phyloP scores from a whole-genome alignment of 495 filamentous ascomycete genomes.

The Tetracladium setigerum region DNA sequence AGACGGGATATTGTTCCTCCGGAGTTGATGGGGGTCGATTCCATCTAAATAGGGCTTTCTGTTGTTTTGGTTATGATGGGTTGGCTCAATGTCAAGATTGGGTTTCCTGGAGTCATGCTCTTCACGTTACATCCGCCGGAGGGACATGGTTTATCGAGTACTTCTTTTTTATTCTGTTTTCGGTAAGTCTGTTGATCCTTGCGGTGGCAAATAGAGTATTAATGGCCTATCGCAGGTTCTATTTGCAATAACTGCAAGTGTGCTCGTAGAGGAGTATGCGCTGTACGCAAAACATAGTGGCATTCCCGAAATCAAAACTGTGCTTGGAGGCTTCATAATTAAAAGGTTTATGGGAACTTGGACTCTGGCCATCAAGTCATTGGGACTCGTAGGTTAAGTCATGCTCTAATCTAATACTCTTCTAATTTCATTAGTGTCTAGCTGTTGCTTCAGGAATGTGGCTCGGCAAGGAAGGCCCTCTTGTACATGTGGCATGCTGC shows the following conservation, averaged over 20 bases:
- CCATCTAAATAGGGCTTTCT: slow-evolving; percentile 85
- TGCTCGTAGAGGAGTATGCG: slow-evolving; percentile 78
- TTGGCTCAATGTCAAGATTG: slow-evolving; percentile 72
- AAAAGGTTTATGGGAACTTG: slow-evolving; percentile 84
- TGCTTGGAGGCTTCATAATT: slow-evolving; percentile 92
- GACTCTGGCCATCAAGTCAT: slow-evolving; percentile 86
- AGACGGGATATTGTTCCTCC: slow-evolving; percentile 79
- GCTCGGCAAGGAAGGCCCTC: slow-evolving; percentile 96
- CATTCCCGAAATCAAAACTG: slow-evolving; percentile 96
- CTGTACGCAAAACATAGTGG: slow-evolving; percentile 91
- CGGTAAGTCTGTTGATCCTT: slow-evolving; percentile 41
- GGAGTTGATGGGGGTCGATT: slow-evolving; percentile 72
- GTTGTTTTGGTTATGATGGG: slow-evolving; percentile 84
- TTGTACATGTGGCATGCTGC: slow-evolving; percentile 97
- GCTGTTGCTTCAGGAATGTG: slow-evolving; percentile 94
- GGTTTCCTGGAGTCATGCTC: slow-evolving; percentile 73
- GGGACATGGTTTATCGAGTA: slow-evolving; percentile 80
- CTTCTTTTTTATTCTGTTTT: slow-evolving; percentile 73
- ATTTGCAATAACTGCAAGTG: slow-evolving; percentile 71
- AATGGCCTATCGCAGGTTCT: slow-evolving; percentile 44
- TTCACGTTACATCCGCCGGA: slow-evolving; percentile 54
- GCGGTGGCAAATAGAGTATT: slow-evolving; percentile 7
- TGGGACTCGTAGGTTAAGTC: slow-evolving; percentile 64
- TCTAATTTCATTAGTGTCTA: slow-evolving; percentile 56
- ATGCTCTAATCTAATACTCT: not conserved